Percentiles rank a stretch among this genome's conserved stretches.
phyloP scores from a whole-genome alignment of 148 eudicot species.

The Linanthus parryae region DNA sequence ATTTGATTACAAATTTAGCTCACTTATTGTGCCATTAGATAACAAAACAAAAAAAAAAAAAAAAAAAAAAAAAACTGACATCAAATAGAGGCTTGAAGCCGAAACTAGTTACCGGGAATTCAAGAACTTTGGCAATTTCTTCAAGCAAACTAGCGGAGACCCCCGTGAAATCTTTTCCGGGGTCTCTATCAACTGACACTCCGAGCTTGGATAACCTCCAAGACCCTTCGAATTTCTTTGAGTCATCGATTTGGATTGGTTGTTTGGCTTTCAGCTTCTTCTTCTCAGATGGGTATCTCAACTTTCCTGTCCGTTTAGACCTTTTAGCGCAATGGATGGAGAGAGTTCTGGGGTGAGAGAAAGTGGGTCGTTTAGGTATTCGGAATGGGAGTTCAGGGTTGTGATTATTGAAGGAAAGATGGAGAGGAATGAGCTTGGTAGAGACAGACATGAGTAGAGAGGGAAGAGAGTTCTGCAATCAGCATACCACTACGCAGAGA shows the following conservation, averaged over 20 bases:
- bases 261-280: slow-evolving; percentile 43
- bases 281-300: slow-evolving; percentile 93
- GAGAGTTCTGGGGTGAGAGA: slow-evolving; percentile 10
- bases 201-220: slow-evolving; percentile 76
- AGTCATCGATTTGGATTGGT: slow-evolving; percentile 28
- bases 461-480: not conserved
- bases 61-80: not conserved
- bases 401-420: slow-evolving; percentile 16
- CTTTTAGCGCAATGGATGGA: slow-evolving; percentile 51
- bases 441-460: slow-evolving; percentile 7
- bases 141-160: slow-evolving; percentile 60
- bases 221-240: slow-evolving; percentile 49
- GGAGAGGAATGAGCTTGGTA: slow-evolving; percentile 14
- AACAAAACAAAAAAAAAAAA: not conserved
- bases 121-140: slow-evolving; percentile 84
- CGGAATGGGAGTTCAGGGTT: slow-evolving; percentile 4
- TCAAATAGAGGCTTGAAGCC: not conserved
- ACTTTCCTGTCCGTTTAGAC: slow-evolving; percentile 61
- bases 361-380: slow-evolving; percentile 8
- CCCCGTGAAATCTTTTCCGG: slow-evolving; percentile 82
- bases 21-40: too few species aligned
- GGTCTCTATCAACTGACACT: slow-evolving; percentile 60
- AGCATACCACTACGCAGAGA: not conserved
- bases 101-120: slow-evolving; percentile 65
- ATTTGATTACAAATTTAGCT: too few species aligned